Base-by-base conservation (phyloP, 2,329 filamentous ascomycete genomes). In the Metarhizium album region DNA sequence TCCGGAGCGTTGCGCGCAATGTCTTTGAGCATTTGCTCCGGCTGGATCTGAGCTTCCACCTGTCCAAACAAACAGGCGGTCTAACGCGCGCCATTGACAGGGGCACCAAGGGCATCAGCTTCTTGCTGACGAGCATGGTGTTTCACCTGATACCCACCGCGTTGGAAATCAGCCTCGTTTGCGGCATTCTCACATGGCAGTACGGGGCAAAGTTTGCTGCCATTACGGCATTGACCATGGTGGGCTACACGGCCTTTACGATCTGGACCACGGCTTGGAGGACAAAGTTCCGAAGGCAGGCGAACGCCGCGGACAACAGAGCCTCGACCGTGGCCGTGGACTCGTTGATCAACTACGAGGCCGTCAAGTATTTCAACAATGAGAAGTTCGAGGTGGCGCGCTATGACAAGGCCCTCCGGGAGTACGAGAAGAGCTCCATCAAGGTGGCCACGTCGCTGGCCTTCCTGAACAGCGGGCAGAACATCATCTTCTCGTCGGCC, bases 311-410 rank as follows among this genome's bases (percentile, higher is more conserved):
- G 0, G 94, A 98, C 60, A 98, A 97, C 69, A 88, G 84, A 64
- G 93, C 89, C 0, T 94, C 91, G 1, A 97, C 91, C 0, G 89
- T 97, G 7, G 91, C 91, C 0, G 90, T 97, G 1, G 93, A 98
- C 70, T 95, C 90, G 1, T 73, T 98, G 47, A 95, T 98, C 74
- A 98, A 98, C 71, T 98, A 96, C 63, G 93, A 98, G 69, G 91
- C 94, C 14, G 93, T 98, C 64, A 98, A 98, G 70, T 95, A 97
- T 72, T 98, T 97, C 73, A 98, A 98, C 73, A 98, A 98, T 62
- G 94, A 98, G 64, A 88, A 86, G 57, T 97, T 90, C 58, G 93
- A 98, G 70, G 88, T 95, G 42, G 78, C 80, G 31, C 82, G 93
- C 42, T 98, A 98, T 66, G 90, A 97, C 67, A 81, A 84, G 59